Conservation (phyloP, 805 yeast species). For the Kregervanrija delftensis region DNA sequence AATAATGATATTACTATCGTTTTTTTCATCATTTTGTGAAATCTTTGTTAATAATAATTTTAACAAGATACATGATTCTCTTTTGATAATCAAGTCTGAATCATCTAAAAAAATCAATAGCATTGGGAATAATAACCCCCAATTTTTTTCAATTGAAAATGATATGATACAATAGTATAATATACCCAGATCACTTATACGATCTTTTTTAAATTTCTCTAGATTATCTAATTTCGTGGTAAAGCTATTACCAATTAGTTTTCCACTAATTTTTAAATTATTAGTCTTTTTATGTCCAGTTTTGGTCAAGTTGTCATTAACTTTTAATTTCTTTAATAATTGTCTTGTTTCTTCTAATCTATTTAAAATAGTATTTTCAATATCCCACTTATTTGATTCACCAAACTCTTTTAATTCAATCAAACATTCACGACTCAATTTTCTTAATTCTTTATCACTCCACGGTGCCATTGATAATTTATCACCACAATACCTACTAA, state of each 20-base stretch:
- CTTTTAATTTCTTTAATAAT: too few species aligned
- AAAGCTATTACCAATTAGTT: slow-evolving; percentile 7
- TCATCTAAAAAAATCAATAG: slow-evolving; percentile 24
- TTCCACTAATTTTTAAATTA: slow-evolving; percentile 7
- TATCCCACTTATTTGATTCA: too few species aligned
- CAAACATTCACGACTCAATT: too few species aligned
- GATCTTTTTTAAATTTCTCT: slow-evolving; percentile 14
- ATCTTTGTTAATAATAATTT: slow-evolving; percentile 3
- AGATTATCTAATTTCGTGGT: slow-evolving; percentile 11
- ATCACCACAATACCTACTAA: too few species aligned
- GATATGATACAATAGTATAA: not conserved
- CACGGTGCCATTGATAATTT: too few species aligned
- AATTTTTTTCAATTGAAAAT: slow-evolving; percentile 14
- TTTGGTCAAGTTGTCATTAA: not conserved
- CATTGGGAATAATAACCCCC: slow-evolving; percentile 23
- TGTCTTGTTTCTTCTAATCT: too few species aligned
- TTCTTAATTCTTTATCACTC: too few species aligned
- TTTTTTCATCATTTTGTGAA: not conserved
- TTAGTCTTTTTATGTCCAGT: slow-evolving; percentile 4
- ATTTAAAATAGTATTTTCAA: too few species aligned
- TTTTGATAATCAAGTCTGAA: slow-evolving; percentile 19
- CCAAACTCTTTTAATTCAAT: too few species aligned
- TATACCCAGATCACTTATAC: slow-evolving; percentile 9
- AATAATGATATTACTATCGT: slow-evolving; percentile 13
- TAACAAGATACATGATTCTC: slow-evolving; percentile 14